These are phyloP conservation scores for Anisogramma anomala DNA, from an alignment of 2,329 filamentous ascomycete species.

Conservation along the genomic window DNA sequence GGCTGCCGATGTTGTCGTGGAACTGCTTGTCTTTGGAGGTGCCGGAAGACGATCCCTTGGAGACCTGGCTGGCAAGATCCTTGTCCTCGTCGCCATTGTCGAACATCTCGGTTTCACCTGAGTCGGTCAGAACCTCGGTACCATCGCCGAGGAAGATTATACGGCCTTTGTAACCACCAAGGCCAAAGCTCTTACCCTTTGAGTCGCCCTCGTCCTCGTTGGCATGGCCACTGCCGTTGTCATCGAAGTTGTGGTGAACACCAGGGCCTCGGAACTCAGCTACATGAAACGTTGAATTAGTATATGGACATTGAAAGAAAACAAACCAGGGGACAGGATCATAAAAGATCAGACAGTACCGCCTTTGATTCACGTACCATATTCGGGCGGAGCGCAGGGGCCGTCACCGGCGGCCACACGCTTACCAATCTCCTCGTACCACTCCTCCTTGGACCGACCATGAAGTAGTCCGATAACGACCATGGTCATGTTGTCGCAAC, in stretches of 20 bases:
- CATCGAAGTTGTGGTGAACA: conserved; percentile 71
- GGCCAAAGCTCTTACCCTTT: conserved; percentile 48
- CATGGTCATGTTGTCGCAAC: conserved; percentile 99
- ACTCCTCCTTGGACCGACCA: conserved; percentile 90
- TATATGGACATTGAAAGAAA: conserved; percentile 1
- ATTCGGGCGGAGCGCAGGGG: conserved; percentile 96
- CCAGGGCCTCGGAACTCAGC: conserved; percentile 78
- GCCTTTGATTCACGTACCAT: conserved; percentile 62
- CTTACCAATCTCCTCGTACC: conserved; percentile 92
- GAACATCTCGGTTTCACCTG: conserved; percentile 87
- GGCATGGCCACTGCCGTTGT: conserved; percentile 67
- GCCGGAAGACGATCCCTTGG: conserved; percentile 40
- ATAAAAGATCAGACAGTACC: not conserved
- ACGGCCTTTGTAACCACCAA: conserved; percentile 64
- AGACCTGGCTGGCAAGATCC: conserved; percentile 73
- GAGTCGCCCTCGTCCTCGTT: conserved; percentile 51
- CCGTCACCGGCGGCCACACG: conserved; percentile 94
- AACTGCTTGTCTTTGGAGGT: conserved; percentile 18
- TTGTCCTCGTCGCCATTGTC: conserved; percentile 77
- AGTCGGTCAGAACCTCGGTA: conserved; percentile 80
- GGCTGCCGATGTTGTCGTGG: conserved; percentile 13
- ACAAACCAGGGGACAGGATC: not conserved
- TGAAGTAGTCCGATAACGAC: conserved; percentile 76
- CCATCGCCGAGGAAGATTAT: conserved; percentile 95
- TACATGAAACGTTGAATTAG: conserved; percentile 28